Percentiles rank a stretch among this genome's conserved stretches.
phyloP scores from a whole-genome alignment of 257 asterid species.

The Ilex asprella region DNA sequence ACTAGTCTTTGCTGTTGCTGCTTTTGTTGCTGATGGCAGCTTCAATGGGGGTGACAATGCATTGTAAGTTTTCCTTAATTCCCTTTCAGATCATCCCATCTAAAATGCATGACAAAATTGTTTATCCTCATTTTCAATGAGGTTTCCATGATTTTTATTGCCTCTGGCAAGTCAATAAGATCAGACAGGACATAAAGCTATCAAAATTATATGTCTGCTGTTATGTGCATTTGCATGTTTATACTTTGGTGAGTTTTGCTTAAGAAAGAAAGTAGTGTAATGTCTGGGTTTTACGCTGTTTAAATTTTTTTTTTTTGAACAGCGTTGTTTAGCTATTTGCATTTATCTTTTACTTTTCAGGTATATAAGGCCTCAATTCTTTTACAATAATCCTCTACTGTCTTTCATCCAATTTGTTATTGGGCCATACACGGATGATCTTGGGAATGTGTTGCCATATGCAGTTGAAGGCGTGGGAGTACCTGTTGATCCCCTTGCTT shows the following conservation, averaged over 20 bases:
- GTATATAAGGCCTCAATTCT: conserved; percentile 92
- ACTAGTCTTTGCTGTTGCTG: conserved; percentile 53
- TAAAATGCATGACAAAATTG: background rate
- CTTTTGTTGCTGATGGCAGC: conserved; percentile 77
- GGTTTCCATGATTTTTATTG: background rate
- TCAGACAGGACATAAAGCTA: too few relatives aligned
- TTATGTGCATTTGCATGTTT: too few relatives aligned
- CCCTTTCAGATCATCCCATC: background rate
- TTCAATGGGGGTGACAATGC: conserved; percentile 92
- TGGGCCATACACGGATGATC: conserved; percentile 86
- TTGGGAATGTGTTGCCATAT: conserved; percentile 80
- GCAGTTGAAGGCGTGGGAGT: conserved; percentile 97
- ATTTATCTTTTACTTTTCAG: conserved; percentile 29
- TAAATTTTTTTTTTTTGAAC: too few relatives aligned
- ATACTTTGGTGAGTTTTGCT: background rate
- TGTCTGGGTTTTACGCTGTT: conserved; percentile 1
- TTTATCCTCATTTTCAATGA: background rate
- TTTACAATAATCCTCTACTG: conserved; percentile 77
- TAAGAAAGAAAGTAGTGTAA: background rate
- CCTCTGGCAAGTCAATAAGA: background rate
- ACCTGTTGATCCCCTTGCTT: conserved; percentile 95
- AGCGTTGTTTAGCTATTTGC: background rate
- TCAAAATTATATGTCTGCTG: too few relatives aligned
- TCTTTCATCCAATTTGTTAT: conserved; percentile 78
- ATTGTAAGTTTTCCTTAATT: conserved; percentile 40